phyloP scores from a whole-genome alignment of 2,329 filamentous ascomycete genomes.

The Arachnopeziza araneosa region DNA sequence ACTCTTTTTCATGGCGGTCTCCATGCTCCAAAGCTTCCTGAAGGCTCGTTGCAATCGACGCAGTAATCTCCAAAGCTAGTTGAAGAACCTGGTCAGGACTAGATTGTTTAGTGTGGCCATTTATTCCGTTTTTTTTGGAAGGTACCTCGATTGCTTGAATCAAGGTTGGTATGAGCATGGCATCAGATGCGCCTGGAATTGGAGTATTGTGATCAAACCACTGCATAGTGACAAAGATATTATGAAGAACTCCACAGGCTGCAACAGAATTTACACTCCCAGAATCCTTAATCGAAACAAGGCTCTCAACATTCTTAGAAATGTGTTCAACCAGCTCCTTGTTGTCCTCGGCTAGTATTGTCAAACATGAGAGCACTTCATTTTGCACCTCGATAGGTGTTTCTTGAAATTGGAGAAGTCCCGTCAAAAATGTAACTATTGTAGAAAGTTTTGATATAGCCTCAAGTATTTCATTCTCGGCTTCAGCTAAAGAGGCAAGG shows the following conservation, averaged over 20 bases:
- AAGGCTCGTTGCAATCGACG: conserved; percentile 57
- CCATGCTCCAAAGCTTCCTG: conserved; percentile 45
- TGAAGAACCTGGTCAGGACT: conserved; percentile 28
- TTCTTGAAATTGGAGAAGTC: conserved; percentile 39
- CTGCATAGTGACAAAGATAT: conserved; percentile 49
- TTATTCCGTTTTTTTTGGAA: conserved; percentile 13
- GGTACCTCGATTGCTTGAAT: conserved; percentile 25
- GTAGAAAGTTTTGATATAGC: conserved; percentile 44
- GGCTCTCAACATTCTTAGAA: conserved; percentile 37
- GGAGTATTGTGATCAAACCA: conserved; percentile 48
- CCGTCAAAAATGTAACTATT: conserved; percentile 50
- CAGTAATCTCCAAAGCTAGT: conserved; percentile 56
- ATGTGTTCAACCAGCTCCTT: conserved; percentile 46
- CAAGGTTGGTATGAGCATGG: conserved; percentile 43
- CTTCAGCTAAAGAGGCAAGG: conserved; percentile 48
- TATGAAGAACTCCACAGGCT: conserved; percentile 57
- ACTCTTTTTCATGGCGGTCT: conserved; percentile 35
- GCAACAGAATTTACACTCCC: conserved; percentile 46
- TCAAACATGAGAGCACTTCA: conserved; percentile 49
- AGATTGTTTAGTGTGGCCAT: conserved; percentile 18
- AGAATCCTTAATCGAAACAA: conserved; percentile 44
- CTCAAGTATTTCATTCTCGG: conserved; percentile 54
- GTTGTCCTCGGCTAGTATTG: conserved; percentile 57
- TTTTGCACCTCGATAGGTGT: conserved; percentile 36
- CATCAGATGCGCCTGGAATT: conserved; percentile 44